A percentile compares a stretch with the other conserved stretches of the same genome.
phyloP scores from a whole-genome alignment of 148 eudicot species.

The Camellia granthamiana region DNA sequence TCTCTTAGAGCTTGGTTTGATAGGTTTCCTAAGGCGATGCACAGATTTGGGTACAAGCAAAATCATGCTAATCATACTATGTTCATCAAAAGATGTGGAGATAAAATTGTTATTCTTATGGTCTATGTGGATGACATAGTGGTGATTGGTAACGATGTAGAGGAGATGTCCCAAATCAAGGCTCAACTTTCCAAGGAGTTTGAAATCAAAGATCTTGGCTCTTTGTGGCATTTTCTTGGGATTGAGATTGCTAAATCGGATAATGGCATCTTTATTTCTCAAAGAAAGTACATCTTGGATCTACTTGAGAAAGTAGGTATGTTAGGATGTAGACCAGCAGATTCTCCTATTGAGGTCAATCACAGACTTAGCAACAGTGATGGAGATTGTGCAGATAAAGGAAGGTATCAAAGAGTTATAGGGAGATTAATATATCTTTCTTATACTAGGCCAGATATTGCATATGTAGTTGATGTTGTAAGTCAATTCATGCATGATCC shows the following conservation, averaged over 20 bases:
- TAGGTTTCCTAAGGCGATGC: neutral
- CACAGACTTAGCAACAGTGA: neutral
- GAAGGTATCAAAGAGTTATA: no score
- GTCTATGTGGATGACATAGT: neutral
- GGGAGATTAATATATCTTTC: neutral
- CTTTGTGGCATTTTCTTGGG: neutral
- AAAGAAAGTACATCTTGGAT: neutral
- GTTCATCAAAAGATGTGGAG: neutral
- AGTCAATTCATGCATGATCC: neutral
- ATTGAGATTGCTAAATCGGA: neutral
- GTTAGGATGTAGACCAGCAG: neutral
- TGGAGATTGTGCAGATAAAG: neutral
- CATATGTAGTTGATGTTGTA: neutral
- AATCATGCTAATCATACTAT: neutral
- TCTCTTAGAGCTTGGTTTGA: neutral
- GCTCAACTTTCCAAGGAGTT: neutral
- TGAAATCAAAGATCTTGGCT: neutral
- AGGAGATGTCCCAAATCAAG: neutral
- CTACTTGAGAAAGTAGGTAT: neutral
- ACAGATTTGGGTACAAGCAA: neutral
- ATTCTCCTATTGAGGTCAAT: neutral
- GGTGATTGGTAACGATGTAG: neutral
- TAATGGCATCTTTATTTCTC: neutral
- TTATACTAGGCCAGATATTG: neutral
- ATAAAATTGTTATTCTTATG: neutral